Evolutionary conservation across 192 early-diverging fungal genomes (phyloP), one percentile per base, ranked within the genome.

Genomic region (Umbelopsis isabellina): DNA sequence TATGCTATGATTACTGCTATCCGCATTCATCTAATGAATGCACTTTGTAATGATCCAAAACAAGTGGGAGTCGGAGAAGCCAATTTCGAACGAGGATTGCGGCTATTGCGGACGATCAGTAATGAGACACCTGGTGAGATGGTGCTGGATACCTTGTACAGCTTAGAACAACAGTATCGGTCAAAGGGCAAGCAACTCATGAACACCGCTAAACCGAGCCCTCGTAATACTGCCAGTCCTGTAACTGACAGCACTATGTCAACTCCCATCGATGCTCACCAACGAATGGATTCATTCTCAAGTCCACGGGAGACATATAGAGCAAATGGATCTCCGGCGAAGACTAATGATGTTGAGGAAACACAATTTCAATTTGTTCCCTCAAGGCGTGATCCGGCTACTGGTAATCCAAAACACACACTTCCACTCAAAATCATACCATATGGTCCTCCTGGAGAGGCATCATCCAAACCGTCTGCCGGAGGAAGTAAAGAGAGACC

Each of bases 361-460:
- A 35, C 55, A 2, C 55, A 35, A 25, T 61, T 18, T 25, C 55
- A 61, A 6, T 61, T 61, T 61, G 27, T 61, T 27, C 55, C 11
- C 3, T 61, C 55, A 11, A 61, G 33, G 30, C 9, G 55, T 16
- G 55, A 61, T 35, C 55, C 55, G 18, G 55, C 55, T 35, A 61
- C 55, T 3, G 55, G 55, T 16, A 61, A 33, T 35, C 55, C 55
- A 11, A 61, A 61, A 25, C 55, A 61, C 15, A 61, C 55, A 18
- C 25, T 61, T 18, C 55, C 55, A 16, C 30, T 61, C 5, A 61
- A 61, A 61, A 61, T 61, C 15, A 61, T 61, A 61, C 55, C 55
- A 30, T 61, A 61, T n/a, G 55, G 55, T 6, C 55, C 55, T 61
- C 55, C 55, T 61, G 55, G 55, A n/a, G 55, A 61, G 55, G 55